These are phyloP conservation scores for Cladobotryum mycophilum DNA, from an alignment of 2,329 filamentous ascomycete species.

Conservation along the genomic window DNA sequence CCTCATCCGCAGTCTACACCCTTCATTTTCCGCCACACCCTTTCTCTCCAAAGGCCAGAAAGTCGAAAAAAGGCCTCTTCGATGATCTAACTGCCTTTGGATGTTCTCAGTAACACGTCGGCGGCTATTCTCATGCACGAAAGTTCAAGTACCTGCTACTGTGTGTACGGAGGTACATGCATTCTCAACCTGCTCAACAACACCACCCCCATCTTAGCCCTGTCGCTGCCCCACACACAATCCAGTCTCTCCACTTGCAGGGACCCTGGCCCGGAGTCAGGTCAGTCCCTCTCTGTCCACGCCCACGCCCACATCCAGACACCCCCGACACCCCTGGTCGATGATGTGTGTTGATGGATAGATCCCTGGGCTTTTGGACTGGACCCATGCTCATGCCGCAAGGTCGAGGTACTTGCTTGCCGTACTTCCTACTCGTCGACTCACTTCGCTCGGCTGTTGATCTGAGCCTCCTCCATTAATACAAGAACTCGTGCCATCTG, in stretches of 20 bases:
- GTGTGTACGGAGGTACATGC: slow-evolving; percentile 1
- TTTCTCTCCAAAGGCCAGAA: background rate
- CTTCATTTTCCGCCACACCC: background rate
- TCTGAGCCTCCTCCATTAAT: slow-evolving; percentile 14
- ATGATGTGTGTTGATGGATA: slow-evolving; percentile 8
- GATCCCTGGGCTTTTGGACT: slow-evolving; percentile 15
- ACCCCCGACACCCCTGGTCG: slow-evolving; percentile 14
- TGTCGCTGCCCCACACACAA: slow-evolving; percentile 10
- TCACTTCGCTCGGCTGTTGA: slow-evolving; percentile 13
- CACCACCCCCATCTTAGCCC: background rate
- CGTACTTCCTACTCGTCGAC: slow-evolving; percentile 10
- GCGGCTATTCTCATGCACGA: slow-evolving; percentile 28
- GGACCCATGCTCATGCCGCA: background rate
- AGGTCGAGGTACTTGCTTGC: slow-evolving; percentile 10
- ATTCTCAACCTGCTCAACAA: too few relatives aligned
- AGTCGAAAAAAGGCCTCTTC: background rate
- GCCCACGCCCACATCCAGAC: slow-evolving; percentile 6
- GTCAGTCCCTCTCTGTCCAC: background rate
- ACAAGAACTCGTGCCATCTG: slow-evolving; percentile 18
- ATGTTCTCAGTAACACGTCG: slow-evolving; percentile 14
- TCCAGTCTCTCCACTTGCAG: slow-evolving; percentile 13
- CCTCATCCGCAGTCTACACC: background rate
- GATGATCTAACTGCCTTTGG: slow-evolving; percentile 7
- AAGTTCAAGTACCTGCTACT: slow-evolving; percentile 18
- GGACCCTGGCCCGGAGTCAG: slow-evolving; percentile 7